These are phyloP conservation scores for Tulasnella calospora DNA, from an alignment of 768 basidiomycete genomes.

Conservation along the genomic window DNA sequence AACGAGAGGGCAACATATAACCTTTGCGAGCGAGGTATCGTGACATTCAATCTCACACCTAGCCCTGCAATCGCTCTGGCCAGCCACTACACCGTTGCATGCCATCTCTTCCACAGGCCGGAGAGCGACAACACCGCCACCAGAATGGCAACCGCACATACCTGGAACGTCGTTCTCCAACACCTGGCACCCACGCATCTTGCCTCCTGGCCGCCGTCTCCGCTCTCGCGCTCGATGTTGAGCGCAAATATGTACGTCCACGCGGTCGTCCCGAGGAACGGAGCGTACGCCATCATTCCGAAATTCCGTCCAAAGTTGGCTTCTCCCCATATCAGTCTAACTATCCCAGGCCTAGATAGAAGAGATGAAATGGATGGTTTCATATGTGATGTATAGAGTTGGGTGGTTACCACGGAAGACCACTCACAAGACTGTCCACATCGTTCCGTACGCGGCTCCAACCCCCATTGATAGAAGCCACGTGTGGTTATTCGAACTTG, in stretches of 20 bases:
- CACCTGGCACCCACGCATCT: conserved; percentile 55
- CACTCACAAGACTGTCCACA: conserved; percentile 67
- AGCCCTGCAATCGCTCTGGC: conserved; percentile 12
- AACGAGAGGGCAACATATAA: conserved; percentile 1
- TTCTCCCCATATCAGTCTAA: conserved; percentile 67
- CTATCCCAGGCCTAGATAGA: conserved; percentile 55
- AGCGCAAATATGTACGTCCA: conserved; percentile 80
- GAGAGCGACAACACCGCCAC: conserved; percentile 36
- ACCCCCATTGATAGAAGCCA: conserved; percentile 68
- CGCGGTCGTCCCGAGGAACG: conserved; percentile 65
- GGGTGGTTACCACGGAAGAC: conserved; percentile 11
- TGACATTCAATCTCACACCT: conserved; percentile 3
- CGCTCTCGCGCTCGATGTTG: conserved; percentile 43
- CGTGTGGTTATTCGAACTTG: conserved; percentile 49
- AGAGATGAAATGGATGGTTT: conserved; percentile 7
- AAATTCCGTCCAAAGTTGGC: conserved; percentile 68
- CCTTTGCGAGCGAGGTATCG: neutral
- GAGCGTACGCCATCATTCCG: conserved; percentile 55
- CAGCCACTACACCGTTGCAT: conserved; percentile 45
- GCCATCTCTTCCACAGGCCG: conserved; percentile 57
- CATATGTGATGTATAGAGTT: conserved; percentile 15
- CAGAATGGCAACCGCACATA: conserved; percentile 44
- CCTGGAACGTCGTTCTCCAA: conserved; percentile 62
- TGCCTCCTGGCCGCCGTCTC: conserved; percentile 31
- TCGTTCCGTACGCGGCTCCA: conserved; percentile 63